Evolutionary conservation across 164 flowering plant species (phyloP).

Genomic region (Buxus sempervirens): DNA sequence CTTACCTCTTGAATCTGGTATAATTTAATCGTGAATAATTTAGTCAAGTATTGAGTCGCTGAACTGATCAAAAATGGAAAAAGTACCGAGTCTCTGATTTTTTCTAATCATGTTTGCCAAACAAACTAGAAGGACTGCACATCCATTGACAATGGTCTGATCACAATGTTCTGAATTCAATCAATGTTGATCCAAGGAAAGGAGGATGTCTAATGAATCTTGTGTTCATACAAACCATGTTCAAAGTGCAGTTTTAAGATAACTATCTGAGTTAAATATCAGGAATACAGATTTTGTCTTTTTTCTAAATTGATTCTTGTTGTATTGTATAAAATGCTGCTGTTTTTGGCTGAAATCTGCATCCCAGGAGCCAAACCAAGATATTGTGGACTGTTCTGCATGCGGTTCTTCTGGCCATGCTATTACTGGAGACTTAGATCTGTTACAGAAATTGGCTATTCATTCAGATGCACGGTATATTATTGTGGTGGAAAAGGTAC

Average conservation of each 20-base stretch:
- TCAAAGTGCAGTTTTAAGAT: not conserved
- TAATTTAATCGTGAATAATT: no score
- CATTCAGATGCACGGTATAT: slow-evolving; percentile 85
- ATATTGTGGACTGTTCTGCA: slow-evolving; percentile 65
- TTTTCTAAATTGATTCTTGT: not conserved
- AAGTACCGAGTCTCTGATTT: not conserved
- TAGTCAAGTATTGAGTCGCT: not conserved
- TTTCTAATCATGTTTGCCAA: not conserved
- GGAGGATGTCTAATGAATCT: not conserved
- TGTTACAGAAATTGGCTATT: slow-evolving; percentile 50
- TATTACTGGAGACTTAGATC: slow-evolving; percentile 74
- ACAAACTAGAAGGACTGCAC: not conserved
- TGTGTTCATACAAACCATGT: not conserved
- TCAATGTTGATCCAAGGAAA: not conserved
- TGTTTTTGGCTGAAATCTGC: slow-evolving; percentile 9
- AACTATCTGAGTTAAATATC: not conserved
- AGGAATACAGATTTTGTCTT: no score
- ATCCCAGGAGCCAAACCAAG: slow-evolving; percentile 67
- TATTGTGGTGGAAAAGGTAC: slow-evolving; percentile 91
- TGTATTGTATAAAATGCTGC: slow-evolving; percentile 3
- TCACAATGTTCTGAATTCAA: not conserved
- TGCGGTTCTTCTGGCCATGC: slow-evolving; percentile 88
- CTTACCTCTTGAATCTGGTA: not conserved
- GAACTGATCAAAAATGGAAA: no score
- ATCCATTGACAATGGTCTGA: not conserved